Percentiles rank a stretch among this genome's conserved stretches.
Conservation (phyloP, 345 rosid genomes). For the Brassica nigra region DNA sequence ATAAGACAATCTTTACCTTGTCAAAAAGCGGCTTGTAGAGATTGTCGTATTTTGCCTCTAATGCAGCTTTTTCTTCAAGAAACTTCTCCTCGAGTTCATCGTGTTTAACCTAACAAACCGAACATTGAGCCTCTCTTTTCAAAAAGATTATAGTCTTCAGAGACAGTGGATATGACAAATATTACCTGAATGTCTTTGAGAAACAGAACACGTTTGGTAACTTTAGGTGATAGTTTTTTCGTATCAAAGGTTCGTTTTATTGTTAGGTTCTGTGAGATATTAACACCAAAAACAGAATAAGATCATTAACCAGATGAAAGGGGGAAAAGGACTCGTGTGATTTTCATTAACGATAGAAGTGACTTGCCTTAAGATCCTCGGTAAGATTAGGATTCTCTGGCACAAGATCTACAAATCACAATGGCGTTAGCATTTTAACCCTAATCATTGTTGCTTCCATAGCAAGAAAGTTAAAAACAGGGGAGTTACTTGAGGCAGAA, state of each 20-base stretch:
- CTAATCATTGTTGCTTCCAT: slow-evolving; percentile 7
- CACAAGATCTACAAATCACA: slow-evolving; percentile 15
- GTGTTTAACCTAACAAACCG: slow-evolving; percentile 23
- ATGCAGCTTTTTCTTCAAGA: slow-evolving; percentile 34
- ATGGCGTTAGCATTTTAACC: background rate
- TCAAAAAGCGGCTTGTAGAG: slow-evolving; percentile 34
- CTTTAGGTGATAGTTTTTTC: slow-evolving; percentile 27
- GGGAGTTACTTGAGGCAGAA: slow-evolving; percentile 21
- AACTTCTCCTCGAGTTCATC: slow-evolving; percentile 40
- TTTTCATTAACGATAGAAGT: background rate
- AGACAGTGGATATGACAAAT: background rate
- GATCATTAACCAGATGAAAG: slow-evolving; percentile 1
- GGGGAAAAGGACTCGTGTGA: background rate
- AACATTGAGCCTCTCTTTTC: background rate
- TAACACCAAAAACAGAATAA: background rate
- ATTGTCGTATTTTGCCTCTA: slow-evolving; percentile 28
- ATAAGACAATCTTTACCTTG: slow-evolving; percentile 14
- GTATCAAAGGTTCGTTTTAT: slow-evolving; percentile 33
- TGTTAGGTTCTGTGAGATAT: slow-evolving; percentile 22
- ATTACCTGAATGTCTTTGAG: slow-evolving; percentile 42
- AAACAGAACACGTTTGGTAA: slow-evolving; percentile 35
- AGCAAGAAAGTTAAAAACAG: slow-evolving; percentile 17
- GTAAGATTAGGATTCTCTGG: slow-evolving; percentile 24
- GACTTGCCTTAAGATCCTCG: slow-evolving; percentile 32
- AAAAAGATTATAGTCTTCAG: background rate